Evolutionary conservation across 768 basidiomycete species (phyloP).

Genomic region (Naematelia aurantialba): DNA sequence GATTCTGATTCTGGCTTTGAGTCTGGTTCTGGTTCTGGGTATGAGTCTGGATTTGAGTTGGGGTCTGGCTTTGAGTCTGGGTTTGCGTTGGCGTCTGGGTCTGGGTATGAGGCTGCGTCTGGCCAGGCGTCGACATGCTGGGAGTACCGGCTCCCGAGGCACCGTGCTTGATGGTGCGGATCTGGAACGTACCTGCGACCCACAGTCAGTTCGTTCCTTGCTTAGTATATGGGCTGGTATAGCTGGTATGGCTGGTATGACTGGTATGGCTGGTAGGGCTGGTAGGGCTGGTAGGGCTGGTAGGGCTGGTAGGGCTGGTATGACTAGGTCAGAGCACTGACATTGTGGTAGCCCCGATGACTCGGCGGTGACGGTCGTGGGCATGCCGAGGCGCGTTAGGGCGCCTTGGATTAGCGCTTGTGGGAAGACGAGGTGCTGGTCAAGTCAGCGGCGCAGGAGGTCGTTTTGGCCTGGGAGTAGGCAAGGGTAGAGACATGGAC

Average conservation of each 20-base stretch:
- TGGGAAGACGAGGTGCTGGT: conserved; percentile 76
- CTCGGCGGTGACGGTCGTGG: conserved; percentile 72
- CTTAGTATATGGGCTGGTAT: too few relatives aligned
- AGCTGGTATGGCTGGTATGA: background rate
- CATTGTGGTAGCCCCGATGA: conserved; percentile 80
- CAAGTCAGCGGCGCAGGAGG: conserved; percentile 1
- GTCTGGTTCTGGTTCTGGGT: background rate
- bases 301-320: too few relatives aligned
- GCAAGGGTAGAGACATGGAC: background rate
- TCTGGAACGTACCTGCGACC: conserved; percentile 41
- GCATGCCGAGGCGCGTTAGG: conserved; percentile 70
- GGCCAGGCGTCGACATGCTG: conserved; percentile 1
- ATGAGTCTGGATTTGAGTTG: background rate
- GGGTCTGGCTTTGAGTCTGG: too few relatives aligned
- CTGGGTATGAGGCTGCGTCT: background rate
- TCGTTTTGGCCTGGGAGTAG: background rate
- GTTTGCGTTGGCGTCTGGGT: too few relatives aligned
- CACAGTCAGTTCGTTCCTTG: background rate
- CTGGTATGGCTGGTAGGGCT: background rate
- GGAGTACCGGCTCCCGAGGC: conserved; percentile 15
- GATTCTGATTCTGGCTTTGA: too few relatives aligned
- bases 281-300: background rate
- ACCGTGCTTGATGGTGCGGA: conserved; percentile 37
- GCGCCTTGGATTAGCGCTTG: conserved; percentile 81
- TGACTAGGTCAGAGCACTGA: too few relatives aligned